Conservation (phyloP, 2,329 filamentous ascomycete genomes). For the Aspergillus intermedius region DNA sequence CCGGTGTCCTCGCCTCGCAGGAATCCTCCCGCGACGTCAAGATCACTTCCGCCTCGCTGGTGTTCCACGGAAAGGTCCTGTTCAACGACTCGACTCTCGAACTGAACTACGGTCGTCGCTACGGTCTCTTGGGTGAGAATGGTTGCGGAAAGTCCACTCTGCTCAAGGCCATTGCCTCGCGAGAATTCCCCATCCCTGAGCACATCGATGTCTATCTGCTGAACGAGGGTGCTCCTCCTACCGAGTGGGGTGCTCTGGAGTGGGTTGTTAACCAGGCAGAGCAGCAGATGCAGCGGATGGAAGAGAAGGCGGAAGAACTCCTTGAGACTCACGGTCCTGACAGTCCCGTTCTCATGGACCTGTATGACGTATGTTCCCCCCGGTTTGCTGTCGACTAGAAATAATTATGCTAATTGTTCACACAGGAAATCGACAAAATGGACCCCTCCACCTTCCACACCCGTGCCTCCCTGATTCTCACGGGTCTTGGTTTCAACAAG, state of each 20-base stretch:
- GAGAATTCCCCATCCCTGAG: slow-evolving; percentile 92
- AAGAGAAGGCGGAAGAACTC: slow-evolving; percentile 67
- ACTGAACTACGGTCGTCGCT: slow-evolving; percentile 84
- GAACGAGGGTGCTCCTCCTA: slow-evolving; percentile 90
- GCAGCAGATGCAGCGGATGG: slow-evolving; percentile 35
- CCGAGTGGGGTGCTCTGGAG: slow-evolving; percentile 82
- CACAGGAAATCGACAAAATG: slow-evolving; percentile 94
- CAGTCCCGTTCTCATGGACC: slow-evolving; percentile 78
- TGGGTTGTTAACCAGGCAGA: slow-evolving; percentile 97
- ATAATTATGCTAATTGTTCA: slow-evolving; percentile 17
- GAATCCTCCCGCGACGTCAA: slow-evolving; percentile 87
- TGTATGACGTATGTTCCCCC: slow-evolving; percentile 73
- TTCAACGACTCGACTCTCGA: slow-evolving; percentile 92
- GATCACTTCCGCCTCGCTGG: slow-evolving; percentile 85
- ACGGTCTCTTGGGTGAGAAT: slow-evolving; percentile 96
- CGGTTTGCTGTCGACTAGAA: not conserved
- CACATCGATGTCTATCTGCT: slow-evolving; percentile 97
- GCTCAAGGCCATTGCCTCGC: slow-evolving; percentile 84
- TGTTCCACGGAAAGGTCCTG: slow-evolving; percentile 96
- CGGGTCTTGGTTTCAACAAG: slow-evolving; percentile 99
- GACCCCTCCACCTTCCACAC: slow-evolving; percentile 96
- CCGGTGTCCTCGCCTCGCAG: slow-evolving; percentile 86
- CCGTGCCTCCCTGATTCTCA: slow-evolving; percentile 91
- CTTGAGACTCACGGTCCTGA: slow-evolving; percentile 91
- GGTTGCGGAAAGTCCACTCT: slow-evolving; percentile 98